Conservation (phyloP, 139 green algal genomes). For the Chlorella sp. region DNA sequence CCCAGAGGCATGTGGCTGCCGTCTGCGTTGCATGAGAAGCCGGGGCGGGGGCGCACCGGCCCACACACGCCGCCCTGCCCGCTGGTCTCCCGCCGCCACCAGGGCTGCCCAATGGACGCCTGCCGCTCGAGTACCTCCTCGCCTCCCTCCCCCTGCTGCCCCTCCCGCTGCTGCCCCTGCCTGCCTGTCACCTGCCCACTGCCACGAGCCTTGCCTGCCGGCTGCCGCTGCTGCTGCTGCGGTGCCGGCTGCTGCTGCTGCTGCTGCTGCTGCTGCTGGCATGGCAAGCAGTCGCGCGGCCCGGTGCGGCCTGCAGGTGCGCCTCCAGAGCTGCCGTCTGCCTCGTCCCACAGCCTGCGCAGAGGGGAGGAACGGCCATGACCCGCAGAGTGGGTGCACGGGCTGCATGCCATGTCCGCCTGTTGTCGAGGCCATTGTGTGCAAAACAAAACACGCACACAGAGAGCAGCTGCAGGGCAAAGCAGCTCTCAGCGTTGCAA, state of each 20-base stretch:
- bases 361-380: not conserved
- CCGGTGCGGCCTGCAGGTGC: not conserved
- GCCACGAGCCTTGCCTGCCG: not conserved
- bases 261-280: not conserved
- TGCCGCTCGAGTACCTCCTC: not conserved
- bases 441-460: too few relatives aligned
- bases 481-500: too few relatives aligned
- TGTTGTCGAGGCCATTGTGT: too few relatives aligned
- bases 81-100: not conserved
- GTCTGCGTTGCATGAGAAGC: slow-evolving; percentile 35
- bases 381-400: too few relatives aligned
- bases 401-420: too few relatives aligned
- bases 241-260: not conserved
- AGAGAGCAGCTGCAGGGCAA: too few relatives aligned
- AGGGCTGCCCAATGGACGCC: not conserved
- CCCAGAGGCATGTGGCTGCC: slow-evolving; percentile 39
- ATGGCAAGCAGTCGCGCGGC: not conserved
- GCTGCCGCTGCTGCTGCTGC: not conserved
- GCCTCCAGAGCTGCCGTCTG: not conserved
- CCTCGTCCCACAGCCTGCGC: slow-evolving; percentile 22
- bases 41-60: not conserved
- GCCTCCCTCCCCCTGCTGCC: not conserved
- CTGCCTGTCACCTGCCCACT: not conserved
- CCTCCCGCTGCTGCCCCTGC: not conserved
- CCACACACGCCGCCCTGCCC: not conserved